These are phyloP conservation scores for Endocarpon pusillum DNA, from an alignment of 495 filamentous ascomycete genomes.

Conservation along the genomic window DNA sequence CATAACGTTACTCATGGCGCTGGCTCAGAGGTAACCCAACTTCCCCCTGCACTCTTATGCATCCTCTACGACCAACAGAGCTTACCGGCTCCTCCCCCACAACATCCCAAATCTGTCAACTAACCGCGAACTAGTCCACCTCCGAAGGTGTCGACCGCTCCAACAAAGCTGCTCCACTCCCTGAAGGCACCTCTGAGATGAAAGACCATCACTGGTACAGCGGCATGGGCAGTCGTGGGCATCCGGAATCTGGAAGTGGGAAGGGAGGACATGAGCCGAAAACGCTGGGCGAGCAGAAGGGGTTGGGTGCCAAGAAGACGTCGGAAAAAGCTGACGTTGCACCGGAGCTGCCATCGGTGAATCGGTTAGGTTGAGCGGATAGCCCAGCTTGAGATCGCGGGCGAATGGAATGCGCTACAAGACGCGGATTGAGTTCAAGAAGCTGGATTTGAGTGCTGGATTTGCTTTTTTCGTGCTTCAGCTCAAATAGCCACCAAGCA, in stretches of 20 bases:
- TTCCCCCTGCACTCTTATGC: neutral
- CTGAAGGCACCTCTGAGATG: conserved; percentile 19
- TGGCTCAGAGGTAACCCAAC: conserved; percentile 16
- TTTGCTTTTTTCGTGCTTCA: too few species aligned
- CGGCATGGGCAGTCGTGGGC: conserved; percentile 12
- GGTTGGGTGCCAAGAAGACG: conserved; percentile 13
- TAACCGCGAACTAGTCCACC: conserved; percentile 7
- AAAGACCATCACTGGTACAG: conserved; percentile 15
- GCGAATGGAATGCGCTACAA: too few species aligned
- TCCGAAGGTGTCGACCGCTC: conserved; percentile 24
- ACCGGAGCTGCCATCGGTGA: too few species aligned
- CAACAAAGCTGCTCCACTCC: conserved; percentile 26
- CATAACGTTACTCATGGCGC: conserved; percentile 26
- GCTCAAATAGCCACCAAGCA: too few species aligned
- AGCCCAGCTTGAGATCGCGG: too few species aligned
- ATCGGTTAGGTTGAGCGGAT: too few species aligned
- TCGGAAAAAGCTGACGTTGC: too few species aligned
- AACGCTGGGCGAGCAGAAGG: conserved; percentile 23
- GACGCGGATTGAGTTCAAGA: too few species aligned
- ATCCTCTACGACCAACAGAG: neutral
- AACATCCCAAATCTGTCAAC: conserved; percentile 1
- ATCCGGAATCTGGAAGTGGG: conserved; percentile 14
- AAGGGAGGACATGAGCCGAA: conserved; percentile 29
- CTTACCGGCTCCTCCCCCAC: neutral
- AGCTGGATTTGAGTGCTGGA: too few species aligned